phyloP scores from a whole-genome alignment of 2,329 filamentous ascomycete species.

The Calonectria fujianensis region DNA sequence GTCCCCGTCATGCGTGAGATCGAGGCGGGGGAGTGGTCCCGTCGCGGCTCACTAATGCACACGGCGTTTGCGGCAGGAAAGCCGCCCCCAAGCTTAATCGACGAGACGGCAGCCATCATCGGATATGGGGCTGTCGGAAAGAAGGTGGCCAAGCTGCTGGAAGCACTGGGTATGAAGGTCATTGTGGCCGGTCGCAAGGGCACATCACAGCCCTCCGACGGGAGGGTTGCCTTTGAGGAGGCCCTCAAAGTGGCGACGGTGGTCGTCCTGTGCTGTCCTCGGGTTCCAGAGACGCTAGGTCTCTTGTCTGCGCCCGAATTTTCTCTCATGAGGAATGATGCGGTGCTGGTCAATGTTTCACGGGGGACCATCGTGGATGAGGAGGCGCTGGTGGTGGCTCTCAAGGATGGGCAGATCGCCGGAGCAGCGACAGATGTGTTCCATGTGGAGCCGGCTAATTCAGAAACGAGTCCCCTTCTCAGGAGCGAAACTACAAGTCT shows the following conservation, averaged over 20 bases:
- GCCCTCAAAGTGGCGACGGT: slow-evolving; percentile 12
- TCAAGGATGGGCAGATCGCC: slow-evolving; percentile 28
- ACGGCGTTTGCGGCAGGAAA: slow-evolving; percentile 39
- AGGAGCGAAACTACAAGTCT: background rate
- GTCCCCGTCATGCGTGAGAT: slow-evolving; percentile 26
- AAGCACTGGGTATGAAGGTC: slow-evolving; percentile 37
- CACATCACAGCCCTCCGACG: background rate
- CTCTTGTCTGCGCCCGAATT: slow-evolving; percentile 19
- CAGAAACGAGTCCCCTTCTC: slow-evolving; percentile 25
- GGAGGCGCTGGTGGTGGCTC: slow-evolving; percentile 27
- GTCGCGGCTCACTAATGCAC: slow-evolving; percentile 27
- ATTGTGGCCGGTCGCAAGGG: slow-evolving; percentile 27
- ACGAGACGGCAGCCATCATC: slow-evolving; percentile 55
- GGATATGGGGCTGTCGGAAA: slow-evolving; percentile 55
- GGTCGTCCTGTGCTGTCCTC: slow-evolving; percentile 18
- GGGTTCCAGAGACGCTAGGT: slow-evolving; percentile 17
- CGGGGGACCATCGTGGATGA: slow-evolving; percentile 38
- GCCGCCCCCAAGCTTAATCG: slow-evolving; percentile 53
- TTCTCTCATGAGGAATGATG: slow-evolving; percentile 21
- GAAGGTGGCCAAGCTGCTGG: slow-evolving; percentile 48
- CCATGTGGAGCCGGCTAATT: slow-evolving; percentile 30
- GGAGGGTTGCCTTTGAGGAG: background rate
- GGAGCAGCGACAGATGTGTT: slow-evolving; percentile 39
- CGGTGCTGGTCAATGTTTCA: slow-evolving; percentile 37
- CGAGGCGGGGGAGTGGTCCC: slow-evolving; percentile 26